phyloP scores from a whole-genome alignment of 208 protist species.

The Wallacemonas sp. region DNA sequence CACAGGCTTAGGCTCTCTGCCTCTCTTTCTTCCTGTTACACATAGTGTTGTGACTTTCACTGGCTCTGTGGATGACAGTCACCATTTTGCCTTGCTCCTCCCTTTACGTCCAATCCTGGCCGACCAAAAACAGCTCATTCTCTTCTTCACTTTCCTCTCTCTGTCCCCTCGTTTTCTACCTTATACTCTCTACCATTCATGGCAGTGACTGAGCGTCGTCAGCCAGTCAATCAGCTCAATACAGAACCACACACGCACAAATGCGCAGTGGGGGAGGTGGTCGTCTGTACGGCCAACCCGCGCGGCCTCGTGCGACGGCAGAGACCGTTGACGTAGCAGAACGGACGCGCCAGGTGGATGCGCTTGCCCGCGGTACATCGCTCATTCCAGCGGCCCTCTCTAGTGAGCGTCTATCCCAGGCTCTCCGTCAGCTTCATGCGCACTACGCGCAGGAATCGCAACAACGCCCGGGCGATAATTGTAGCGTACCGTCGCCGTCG shows the following conservation, averaged over 20 bases:
- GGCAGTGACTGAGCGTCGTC: no score
- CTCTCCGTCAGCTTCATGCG: constrained; percentile 16
- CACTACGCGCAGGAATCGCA: not conserved
- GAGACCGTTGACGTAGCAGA: not conserved
- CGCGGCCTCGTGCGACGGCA: not conserved
- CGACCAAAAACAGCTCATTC: not conserved
- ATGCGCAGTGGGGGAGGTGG: constrained; percentile 7
- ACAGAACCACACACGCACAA: not conserved
- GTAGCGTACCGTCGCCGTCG: not conserved
- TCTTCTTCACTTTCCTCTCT: constrained; percentile 16
- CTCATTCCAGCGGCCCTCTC: constrained; percentile 35
- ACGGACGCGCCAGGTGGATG: constrained; percentile 27
- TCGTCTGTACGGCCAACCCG: constrained; percentile 7
- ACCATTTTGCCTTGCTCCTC: no score
- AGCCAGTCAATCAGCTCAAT: no score
- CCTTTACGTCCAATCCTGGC: no score
- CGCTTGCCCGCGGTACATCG: constrained; percentile 26
- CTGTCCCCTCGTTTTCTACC: no score
- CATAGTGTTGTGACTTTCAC: no score
- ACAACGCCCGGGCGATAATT: not conserved
- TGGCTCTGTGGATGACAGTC: no score
- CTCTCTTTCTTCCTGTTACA: constrained; percentile 18
- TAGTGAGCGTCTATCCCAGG: constrained; percentile 22
- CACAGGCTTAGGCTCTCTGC: not conserved
- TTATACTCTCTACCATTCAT: no score